Evolutionary conservation across 2,329 filamentous ascomycete species (phyloP), one percentile per base, ranked within the genome.

Genomic region (Aspergillus luchuensis): DNA sequence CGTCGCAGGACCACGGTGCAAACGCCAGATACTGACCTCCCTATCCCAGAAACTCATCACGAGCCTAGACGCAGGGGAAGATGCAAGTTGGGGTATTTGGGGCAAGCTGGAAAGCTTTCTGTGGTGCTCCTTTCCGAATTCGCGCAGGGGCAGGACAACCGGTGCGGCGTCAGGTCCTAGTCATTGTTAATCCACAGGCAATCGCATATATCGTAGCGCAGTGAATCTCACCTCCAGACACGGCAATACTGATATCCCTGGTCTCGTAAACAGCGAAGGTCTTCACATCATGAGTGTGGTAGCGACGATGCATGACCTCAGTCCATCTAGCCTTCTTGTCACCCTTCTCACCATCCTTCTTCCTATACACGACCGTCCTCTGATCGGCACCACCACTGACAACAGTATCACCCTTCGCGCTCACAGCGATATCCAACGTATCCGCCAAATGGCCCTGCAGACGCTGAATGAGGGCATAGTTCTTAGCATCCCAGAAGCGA

Each of bases 201-300:
- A 21, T 33, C 30, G 30, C 30, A 54, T 19, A n/a, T 19, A 11
- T 8, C 21, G 39, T 43, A 47, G 33, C 48, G 43, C 28, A 2
- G 39, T 17, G 2, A 25, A 41, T 21, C 83, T 77, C 81, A 91
- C 92, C 95, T 85, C 95, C 95, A 64, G 94, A 96, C 15, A 96
- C 91, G 10, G 97, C 83, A 58, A 98, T 87, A 71, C 92, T 98
- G 71, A 97, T 86, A 53, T 87, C 87, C 54, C 85, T 88, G 56
- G 89, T 89, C 76, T 99, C 95, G 66, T 94, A 98, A 0, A 91
- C 88, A 36, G 92, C 91, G 87, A 98, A 91, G 1, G 92, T 87
- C 80, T 98, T 98, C 70, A 98, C 92, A 79, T 99, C 95, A 75
- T 98, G 93, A 49, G 89, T 87, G 73, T 99, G 95, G 72, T 94